Evolutionary conservation across 1,139 yeast genomes (phyloP).

Genomic region (Hanseniaspora gamundiae): DNA sequence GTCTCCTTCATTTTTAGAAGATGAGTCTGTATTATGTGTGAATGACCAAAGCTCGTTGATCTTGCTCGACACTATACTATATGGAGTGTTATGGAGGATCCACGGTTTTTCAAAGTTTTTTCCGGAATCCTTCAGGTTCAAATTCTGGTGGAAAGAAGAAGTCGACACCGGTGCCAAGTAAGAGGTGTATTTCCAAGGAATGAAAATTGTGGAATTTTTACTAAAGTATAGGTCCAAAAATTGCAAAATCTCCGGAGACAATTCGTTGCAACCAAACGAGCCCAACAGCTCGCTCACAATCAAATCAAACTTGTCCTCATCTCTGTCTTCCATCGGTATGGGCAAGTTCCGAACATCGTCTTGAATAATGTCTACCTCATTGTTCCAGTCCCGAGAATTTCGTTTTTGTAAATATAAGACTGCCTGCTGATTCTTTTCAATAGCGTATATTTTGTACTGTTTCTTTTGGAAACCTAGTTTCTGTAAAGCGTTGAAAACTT

Average conservation of each 20-base stretch:
- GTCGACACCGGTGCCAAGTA: conserved; percentile 55
- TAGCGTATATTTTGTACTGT: conserved; percentile 34
- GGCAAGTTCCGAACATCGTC: conserved; percentile 47
- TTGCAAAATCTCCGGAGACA: conserved; percentile 64
- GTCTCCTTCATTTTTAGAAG: conserved; percentile 12
- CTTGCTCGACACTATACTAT: conserved; percentile 32
- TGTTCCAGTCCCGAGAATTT: conserved; percentile 35
- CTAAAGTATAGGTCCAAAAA: conserved; percentile 25
- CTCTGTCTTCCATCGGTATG: conserved; percentile 13
- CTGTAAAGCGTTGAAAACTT: conserved; percentile 33
- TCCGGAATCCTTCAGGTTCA: conserved; percentile 18
- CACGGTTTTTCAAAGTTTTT: conserved; percentile 39
- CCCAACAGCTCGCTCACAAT: conserved; percentile 77
- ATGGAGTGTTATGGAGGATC: conserved; percentile 45
- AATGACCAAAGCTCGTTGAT: conserved; percentile 43
- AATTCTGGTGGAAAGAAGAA: conserved; percentile 32
- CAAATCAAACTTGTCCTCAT: conserved; percentile 32
- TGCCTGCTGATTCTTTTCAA: conserved; percentile 67
- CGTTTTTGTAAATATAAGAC: conserved; percentile 33
- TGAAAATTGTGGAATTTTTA: conserved; percentile 29
- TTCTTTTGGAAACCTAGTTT: conserved; percentile 19
- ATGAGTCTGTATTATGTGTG: conserved; percentile 30
- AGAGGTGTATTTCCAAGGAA: conserved; percentile 54
- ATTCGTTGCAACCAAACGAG: conserved; percentile 85
- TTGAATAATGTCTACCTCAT: conserved; percentile 36